Evolutionary conservation across 169 alveolate genomes (phyloP).

Genomic region (Eimeria maxima): DNA sequence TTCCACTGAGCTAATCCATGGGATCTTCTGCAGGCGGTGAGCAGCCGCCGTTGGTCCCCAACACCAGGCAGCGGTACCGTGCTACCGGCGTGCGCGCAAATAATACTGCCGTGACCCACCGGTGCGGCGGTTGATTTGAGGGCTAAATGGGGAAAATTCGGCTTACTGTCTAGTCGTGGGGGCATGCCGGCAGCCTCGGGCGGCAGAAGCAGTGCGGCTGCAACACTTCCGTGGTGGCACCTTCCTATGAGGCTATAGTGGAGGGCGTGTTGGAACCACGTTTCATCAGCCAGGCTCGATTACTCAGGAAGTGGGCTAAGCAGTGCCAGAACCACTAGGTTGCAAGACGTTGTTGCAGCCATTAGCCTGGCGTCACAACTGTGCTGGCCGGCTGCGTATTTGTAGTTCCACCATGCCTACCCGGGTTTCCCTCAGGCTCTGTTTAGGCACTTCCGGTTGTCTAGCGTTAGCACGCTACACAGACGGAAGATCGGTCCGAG

Average conservation of each 20-base stretch:
- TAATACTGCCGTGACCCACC: not conserved
- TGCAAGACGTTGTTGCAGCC: not conserved
- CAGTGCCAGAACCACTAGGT: not conserved
- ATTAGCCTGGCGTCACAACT: not conserved
- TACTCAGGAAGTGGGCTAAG: not conserved
- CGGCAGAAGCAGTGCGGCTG: not conserved
- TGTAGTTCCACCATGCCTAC: not conserved
- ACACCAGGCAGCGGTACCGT: not conserved
- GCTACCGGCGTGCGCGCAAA: not conserved
- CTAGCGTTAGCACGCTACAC: not conserved
- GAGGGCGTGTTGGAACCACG: not conserved
- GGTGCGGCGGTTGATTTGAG: not conserved
- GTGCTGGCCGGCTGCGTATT: not conserved
- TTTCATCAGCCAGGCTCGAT: not conserved
- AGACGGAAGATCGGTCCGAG: not conserved
- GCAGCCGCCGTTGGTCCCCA: not conserved
- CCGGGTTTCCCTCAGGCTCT: not conserved
- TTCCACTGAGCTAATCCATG: not conserved
- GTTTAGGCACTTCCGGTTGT: not conserved
- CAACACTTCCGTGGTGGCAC: not conserved
- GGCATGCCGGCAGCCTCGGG: not conserved
- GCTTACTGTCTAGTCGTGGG: not conserved
- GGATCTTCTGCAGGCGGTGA: constrained; percentile 7
- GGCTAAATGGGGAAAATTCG: not conserved
- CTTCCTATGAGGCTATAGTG: not conserved